phyloP scores from a whole-genome alignment of 2,329 filamentous ascomycete genomes.

The Aspergillus tanneri region DNA sequence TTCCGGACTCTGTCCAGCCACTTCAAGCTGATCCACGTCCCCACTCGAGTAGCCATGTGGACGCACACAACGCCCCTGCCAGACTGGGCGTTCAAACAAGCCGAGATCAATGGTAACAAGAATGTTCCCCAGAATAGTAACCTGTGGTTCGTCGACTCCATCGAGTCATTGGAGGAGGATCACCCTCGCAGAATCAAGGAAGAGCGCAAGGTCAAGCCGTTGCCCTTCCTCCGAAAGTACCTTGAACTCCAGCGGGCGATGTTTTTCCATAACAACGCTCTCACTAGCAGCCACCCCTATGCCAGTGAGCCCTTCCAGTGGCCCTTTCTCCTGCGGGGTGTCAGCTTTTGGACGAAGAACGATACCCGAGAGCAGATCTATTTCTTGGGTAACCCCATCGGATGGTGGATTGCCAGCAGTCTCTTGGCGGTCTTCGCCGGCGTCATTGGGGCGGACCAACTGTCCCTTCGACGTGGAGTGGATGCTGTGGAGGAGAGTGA shows the following conservation, averaged over 20 bases:
- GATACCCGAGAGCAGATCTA: conserved; percentile 96
- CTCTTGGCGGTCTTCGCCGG: conserved; percentile 90
- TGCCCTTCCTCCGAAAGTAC: conserved; percentile 92
- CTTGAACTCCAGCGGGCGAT: conserved; percentile 95
- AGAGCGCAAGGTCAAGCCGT: conserved; percentile 72
- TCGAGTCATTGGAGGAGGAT: conserved; percentile 73
- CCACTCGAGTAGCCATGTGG: conserved; percentile 98
- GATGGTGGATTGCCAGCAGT: conserved; percentile 95
- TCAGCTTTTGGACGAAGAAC: conserved; percentile 98
- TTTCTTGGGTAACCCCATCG: conserved; percentile 93
- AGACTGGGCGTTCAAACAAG: conserved; percentile 95
- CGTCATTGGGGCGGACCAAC: conserved; percentile 86
- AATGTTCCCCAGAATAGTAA: conserved; percentile 86
- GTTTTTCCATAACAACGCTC: conserved; percentile 99
- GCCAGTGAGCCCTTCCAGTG: conserved; percentile 92
- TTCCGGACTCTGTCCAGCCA: conserved; percentile 89
- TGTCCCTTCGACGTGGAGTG: conserved; percentile 86
- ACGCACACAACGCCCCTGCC: conserved; percentile 93
- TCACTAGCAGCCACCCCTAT: conserved; percentile 96
- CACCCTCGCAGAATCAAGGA: conserved; percentile 72
- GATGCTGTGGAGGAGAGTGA: conserved; percentile 91
- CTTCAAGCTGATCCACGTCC: conserved; percentile 93
- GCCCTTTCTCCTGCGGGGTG: conserved; percentile 94
- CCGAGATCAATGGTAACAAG: conserved; percentile 99
- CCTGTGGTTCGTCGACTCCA: conserved; percentile 89